Percentiles rank a stretch among this genome's conserved stretches.
Conservation (phyloP, 2,329 filamentous ascomycete genomes). For the Colletotrichum lindemuthianum region DNA sequence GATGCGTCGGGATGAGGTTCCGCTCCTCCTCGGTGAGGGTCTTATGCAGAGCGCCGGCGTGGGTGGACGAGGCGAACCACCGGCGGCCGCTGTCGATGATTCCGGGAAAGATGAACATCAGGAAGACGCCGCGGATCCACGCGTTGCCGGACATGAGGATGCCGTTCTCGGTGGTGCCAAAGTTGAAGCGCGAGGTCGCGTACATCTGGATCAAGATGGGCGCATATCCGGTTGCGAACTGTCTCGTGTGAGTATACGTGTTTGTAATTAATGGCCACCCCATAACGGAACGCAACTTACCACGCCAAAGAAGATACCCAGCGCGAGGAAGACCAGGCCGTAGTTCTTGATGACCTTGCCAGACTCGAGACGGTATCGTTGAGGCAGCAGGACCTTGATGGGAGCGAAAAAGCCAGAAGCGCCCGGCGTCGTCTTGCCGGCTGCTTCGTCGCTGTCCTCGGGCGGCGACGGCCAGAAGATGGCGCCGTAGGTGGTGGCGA, state of each 20-base stretch:
- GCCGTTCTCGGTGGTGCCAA: conserved; percentile 65
- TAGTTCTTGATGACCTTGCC: conserved; percentile 66
- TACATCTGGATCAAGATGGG: conserved; percentile 70
- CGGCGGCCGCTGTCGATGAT: conserved; percentile 60
- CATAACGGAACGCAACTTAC: conserved; percentile 46
- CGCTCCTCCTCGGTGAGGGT: conserved; percentile 22
- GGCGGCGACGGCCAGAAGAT: conserved; percentile 43
- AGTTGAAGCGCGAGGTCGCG: conserved; percentile 64
- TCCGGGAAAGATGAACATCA: conserved; percentile 63
- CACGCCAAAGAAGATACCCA: conserved; percentile 74
- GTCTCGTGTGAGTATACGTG: neutral
- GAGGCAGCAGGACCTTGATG: conserved; percentile 68
- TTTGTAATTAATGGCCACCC: neutral
- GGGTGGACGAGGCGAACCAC: conserved; percentile 42
- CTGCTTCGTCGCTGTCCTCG: conserved; percentile 40
- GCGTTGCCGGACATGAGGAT: conserved; percentile 66
- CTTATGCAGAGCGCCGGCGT: conserved; percentile 22
- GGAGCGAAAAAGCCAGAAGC: conserved; percentile 69
- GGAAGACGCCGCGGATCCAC: conserved; percentile 63
- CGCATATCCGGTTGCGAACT: conserved; percentile 71
- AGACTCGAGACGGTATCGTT: conserved; percentile 59
- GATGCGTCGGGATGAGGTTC: conserved; percentile 47
- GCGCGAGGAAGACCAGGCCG: conserved; percentile 71
- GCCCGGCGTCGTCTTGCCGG: conserved; percentile 40
- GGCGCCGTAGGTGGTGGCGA: conserved; percentile 44